Evolutionary conservation across 2,329 filamentous ascomycete species (phyloP), one percentile per base, ranked within the genome.

Genomic region (Dactylellina haptotyla): DNA sequence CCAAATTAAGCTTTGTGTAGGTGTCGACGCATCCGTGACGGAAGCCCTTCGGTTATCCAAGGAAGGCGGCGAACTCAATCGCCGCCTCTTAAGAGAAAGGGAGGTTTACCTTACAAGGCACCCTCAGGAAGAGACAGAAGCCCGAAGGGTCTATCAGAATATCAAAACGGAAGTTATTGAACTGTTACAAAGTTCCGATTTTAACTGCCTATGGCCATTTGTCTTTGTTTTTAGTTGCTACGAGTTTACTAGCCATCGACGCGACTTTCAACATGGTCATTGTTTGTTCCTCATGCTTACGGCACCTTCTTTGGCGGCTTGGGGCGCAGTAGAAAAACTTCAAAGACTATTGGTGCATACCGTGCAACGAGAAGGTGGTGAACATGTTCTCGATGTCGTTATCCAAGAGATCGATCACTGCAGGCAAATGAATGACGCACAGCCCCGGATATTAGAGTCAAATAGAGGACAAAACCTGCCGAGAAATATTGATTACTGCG

Each of bases 271-370:
- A 23, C 67, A 72, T 53, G 67, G 67, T 2, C 67, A 72, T 32
- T 72, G 67, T 37, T 54, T 72, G n/a, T 72, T 65, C 43, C 41
- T 72, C 30, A 72, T 72, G 67, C 26, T 72, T 5, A 65, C 67
- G 25, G 43, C 54, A 10, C 26, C 59, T 23, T 72, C 67, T n/a
- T 39, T 16, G 26, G 41, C 43, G n/a, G 32, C 45, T 18, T 45
- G 32, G 37, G 18, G 26, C 3, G 26, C 43, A 16, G 32, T 51
- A n/a, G 37, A 65, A 8, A 41, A 8, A 6, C 28, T 72, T 5
- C 53, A 32, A 20, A 46, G 20, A 34, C 26, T 65, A 5, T 25
- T 72, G 18, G 12, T 25, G 10, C 53, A 57, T 18, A 12, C 43
- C 20, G 43, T 72, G 10, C 45, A 54, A 18, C 30, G 43, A 23